Evolutionary conservation across 2,329 filamentous ascomycete species (phyloP), one percentile per base, ranked within the genome.

Genomic region (Cercospora sp.): DNA sequence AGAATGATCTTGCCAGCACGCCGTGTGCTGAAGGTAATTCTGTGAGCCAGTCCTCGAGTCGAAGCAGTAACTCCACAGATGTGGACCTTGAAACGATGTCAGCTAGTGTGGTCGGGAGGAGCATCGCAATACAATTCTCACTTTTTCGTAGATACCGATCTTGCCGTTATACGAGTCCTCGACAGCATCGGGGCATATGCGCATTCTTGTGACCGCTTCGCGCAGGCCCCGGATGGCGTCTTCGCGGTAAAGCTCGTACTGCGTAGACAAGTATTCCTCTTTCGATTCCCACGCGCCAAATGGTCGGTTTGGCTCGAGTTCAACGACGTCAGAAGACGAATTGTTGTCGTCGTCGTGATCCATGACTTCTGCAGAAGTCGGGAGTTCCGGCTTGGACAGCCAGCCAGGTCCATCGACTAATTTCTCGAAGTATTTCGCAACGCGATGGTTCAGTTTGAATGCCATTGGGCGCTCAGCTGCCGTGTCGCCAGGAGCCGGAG

Each of bases 191-290:
- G 89, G 88, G 6, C 84, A 74, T 0, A 78, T 71, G 26, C 83
- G 84, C 64, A 91, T 85, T 12, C 83, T 79, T 0, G 81, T 79
- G 0, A 96, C 85, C 0, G 91, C 89, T 69, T 87, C 84, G 6
- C 93, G 86, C 0, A 97, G 82, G 0, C 89, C 85, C 12, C 90
- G 86, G 3, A 91, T 82, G 0, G 88, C 87, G 75, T 97, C 93
- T 74, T 93, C 91, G 2, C 93, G 86, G 7, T 93, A 83, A 1
- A 97, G 85, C 3, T 87, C 83, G 75, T 95, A 96, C 60, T 96
- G 91, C 0, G 87, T 85, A 33, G 87, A 82, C 0, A 97, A 81
- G 67, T 96, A 97, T 0, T 84, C 82, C 1, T 87, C 83, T 70
- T 87, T 89, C 4, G 83, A 87, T 0, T 79, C 70, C 83, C 89